Evolutionary conservation across 2,329 filamentous ascomycete species (phyloP).

Genomic region (Grosmannia huntii): DNA sequence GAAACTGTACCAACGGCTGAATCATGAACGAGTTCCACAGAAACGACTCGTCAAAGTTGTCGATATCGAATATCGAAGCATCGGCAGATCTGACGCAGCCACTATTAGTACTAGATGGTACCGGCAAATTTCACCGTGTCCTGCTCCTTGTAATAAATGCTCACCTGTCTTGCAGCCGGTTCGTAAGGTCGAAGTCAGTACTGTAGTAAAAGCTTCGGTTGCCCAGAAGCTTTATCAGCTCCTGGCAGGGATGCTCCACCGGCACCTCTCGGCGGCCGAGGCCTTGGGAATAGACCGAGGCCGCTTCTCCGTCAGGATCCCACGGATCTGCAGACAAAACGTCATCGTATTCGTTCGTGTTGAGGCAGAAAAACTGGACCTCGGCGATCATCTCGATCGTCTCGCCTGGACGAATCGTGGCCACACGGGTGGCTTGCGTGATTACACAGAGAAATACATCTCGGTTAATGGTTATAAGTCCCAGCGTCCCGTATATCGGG

Average conservation of each 20-base stretch:
- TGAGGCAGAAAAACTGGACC: constrained; percentile 90
- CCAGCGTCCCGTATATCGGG: constrained; percentile 73
- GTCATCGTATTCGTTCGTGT: constrained; percentile 74
- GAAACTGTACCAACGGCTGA: constrained; percentile 77
- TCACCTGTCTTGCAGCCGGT: constrained; percentile 77
- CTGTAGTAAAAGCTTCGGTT: constrained; percentile 97
- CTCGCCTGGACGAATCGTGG: constrained; percentile 74
- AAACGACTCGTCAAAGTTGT: constrained; percentile 84
- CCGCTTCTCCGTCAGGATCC: constrained; percentile 36
- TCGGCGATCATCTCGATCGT: constrained; percentile 75
- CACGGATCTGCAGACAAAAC: constrained; percentile 44
- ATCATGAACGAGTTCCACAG: constrained; percentile 99
- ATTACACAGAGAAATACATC: constrained; percentile 90
- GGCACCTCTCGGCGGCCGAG: constrained; percentile 55
- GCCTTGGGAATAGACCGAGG: constrained; percentile 34
- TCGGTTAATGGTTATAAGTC: constrained; percentile 67
- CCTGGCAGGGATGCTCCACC: constrained; percentile 78
- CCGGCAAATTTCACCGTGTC: too few relatives aligned
- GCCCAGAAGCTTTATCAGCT: constrained; percentile 80
- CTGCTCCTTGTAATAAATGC: not conserved
- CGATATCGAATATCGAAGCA: constrained; percentile 70
- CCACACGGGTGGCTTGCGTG: constrained; percentile 64
- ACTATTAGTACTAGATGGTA: too few relatives aligned
- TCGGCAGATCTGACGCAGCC: constrained; percentile 49
- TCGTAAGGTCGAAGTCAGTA: constrained; percentile 94